Base-by-base conservation (phyloP, 495 filamentous ascomycete genomes). In the Massariosphaeria phaeospora region DNA sequence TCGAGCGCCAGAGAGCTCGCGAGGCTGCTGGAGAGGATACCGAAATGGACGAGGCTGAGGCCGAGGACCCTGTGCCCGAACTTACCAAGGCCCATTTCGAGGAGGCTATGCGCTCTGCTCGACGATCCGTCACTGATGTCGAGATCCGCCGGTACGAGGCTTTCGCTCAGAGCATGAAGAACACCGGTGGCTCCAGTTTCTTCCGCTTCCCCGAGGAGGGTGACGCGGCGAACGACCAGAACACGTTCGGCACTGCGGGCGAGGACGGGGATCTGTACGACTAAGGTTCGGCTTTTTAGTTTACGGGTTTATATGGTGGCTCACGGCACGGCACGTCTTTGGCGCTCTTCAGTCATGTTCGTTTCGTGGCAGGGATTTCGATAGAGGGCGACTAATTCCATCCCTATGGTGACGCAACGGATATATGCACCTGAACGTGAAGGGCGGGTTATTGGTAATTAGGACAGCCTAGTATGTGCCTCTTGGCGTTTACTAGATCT, bases 121-220 rank as follows among this genome's bases (percentile, higher is more conserved):
- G 93, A 66, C 83, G 87, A 69, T 96, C 93, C 12, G 93, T 98
- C 64, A 91, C 79, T 55, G 93, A 98, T 62, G 90, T 96, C 26
- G 93, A 98, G 77, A 89, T 98, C 64, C 85, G 94, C 58, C 85
- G 90, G 50, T 98, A 98, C 72, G 93, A 98, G 77, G 94, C 93
- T 24, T 98, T 98, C 61, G 87, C 93, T 27, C 94, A 97, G 77
- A 91, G 89, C 70, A 86, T 98, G 87, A 98, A 98, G 85, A 93
- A 94, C 69, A 82, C 88, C 35, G 89, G 93, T 42, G 89, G 89
- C 47, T 91, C 90, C 69, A 87, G 83, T 59, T 95, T 89, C 80
- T 97, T 97, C 86, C 86, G 91, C 70, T 97, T 97, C 84, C 93
- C 91, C 0, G 69, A 70, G 27, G 60, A 42, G n/a, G 66, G 56